Evolutionary conservation across 306 rosid species (phyloP).

Genomic region (Castanopsis chinensis): DNA sequence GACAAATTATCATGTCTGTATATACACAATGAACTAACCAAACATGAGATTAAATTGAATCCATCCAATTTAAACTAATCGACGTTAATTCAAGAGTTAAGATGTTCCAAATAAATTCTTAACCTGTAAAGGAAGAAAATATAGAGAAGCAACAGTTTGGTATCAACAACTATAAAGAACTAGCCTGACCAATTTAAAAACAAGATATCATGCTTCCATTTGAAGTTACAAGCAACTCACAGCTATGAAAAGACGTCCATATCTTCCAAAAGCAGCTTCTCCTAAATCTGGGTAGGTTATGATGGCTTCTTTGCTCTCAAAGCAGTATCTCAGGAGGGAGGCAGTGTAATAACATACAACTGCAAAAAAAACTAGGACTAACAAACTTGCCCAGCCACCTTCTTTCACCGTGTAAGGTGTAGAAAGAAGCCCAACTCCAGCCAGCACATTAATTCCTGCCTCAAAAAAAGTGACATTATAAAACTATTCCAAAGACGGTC

Average conservation of each 20-base stretch:
- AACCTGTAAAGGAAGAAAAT: background rate
- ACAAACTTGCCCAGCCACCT: conserved; percentile 81
- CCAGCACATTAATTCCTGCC: conserved; percentile 79
- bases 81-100: background rate
- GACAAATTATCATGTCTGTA: background rate
- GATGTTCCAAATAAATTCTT: background rate
- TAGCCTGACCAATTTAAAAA: background rate
- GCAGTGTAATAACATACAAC: conserved; percentile 79
- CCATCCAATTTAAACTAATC: conserved; percentile 2
- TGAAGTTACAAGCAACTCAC: conserved; percentile 48
- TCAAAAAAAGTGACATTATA: conserved; percentile 12
- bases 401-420: conserved; percentile 62
- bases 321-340: conserved; percentile 71
- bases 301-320: conserved; percentile 66
- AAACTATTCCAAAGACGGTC: conserved; percentile 5
- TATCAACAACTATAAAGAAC: background rate
- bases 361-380: conserved; percentile 60
- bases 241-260: conserved; percentile 58
- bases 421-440: conserved; percentile 81
- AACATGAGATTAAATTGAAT: conserved; percentile 2
- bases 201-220: background rate
- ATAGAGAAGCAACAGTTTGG: background rate
- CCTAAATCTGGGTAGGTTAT: conserved; percentile 74
- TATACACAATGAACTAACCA: background rate
- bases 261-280: conserved; percentile 85